Percentiles rank a stretch among this genome's conserved stretches.
Evolutionary conservation across 1,284 basidiomycete genomes (phyloP).

Genomic region (Testicularia cyperi): DNA sequence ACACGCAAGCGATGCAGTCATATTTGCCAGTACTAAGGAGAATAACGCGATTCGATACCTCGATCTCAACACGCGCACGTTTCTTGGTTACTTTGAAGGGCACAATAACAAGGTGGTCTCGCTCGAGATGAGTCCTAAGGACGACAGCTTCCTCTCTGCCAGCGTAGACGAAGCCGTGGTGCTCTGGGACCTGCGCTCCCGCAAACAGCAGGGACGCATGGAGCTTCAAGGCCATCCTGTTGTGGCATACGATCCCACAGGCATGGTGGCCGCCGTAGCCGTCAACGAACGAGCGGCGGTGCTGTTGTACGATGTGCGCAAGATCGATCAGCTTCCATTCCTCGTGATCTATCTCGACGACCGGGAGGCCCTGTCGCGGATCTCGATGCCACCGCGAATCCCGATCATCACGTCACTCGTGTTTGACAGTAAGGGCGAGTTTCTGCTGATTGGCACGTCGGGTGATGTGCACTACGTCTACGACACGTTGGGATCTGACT

Average conservation of each 20-base stretch:
- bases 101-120: constrained; percentile 83
- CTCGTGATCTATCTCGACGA: constrained; percentile 73
- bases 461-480: constrained; percentile 84
- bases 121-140: constrained; percentile 84
- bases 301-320: constrained; percentile 73
- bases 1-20: constrained; percentile 78
- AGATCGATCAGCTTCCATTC: constrained; percentile 88
- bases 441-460: constrained; percentile 87
- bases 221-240: constrained; percentile 71
- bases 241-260: constrained; percentile 85
- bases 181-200: constrained; percentile 87
- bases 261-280: constrained; percentile 87
- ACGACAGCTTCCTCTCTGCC: constrained; percentile 93
- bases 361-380: constrained; percentile 40
- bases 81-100: constrained; percentile 90
- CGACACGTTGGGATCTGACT: constrained; percentile 30
- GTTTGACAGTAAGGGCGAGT: constrained; percentile 83
- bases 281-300: constrained; percentile 66
- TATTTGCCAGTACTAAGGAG: constrained; percentile 92
- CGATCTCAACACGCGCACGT: constrained; percentile 92
- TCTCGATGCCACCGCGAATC: constrained; percentile 68
- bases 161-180: constrained; percentile 93
- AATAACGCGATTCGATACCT: constrained; percentile 92
- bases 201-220: constrained; percentile 68
- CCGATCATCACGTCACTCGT: constrained; percentile 87